A percentile compares a stretch with the other conserved stretches of the same genome.
Evolutionary conservation across 1,284 basidiomycete genomes (phyloP).

Genomic region (Moesziomyces sp.): DNA sequence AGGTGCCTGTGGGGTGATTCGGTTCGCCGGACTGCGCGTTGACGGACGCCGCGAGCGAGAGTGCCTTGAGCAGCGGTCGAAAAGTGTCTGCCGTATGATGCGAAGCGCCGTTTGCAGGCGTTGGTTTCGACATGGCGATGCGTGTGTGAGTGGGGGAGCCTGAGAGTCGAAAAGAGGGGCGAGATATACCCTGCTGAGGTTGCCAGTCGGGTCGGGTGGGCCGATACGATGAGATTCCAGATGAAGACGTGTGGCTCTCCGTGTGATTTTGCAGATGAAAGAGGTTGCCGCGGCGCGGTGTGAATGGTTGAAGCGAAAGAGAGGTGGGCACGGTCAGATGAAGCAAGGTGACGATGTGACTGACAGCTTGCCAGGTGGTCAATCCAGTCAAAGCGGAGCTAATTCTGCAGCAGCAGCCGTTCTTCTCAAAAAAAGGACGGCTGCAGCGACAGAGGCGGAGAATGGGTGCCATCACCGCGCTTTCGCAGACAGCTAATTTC

Average conservation of each 20-base stretch:
- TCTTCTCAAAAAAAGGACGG: neutral
- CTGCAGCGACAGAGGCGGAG: neutral
- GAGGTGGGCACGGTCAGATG: neutral
- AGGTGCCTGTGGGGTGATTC: slow-evolving; percentile 36
- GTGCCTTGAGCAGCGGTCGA: slow-evolving; percentile 57
- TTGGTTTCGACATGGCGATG: slow-evolving; percentile 6
- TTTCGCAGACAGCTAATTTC: neutral
- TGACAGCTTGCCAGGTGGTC: neutral
- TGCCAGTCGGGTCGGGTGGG: neutral
- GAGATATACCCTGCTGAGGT: neutral
- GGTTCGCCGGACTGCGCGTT: slow-evolving; percentile 41
- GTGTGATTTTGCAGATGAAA: neutral
- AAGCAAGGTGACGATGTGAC: neutral
- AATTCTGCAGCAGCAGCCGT: neutral
- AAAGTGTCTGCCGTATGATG: slow-evolving; percentile 60
- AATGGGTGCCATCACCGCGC: no score
- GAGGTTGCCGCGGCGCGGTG: neutral
- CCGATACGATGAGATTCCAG: neutral
- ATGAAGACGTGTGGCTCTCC: neutral
- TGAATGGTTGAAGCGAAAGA: neutral
- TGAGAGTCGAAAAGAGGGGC: neutral
- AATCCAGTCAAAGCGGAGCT: neutral
- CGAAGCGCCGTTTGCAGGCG: slow-evolving; percentile 5
- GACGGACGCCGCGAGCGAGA: slow-evolving; percentile 35
- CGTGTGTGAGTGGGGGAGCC: neutral